Conservation (phyloP, 768 basidiomycete species). For the Tylopilus subfusipes region DNA sequence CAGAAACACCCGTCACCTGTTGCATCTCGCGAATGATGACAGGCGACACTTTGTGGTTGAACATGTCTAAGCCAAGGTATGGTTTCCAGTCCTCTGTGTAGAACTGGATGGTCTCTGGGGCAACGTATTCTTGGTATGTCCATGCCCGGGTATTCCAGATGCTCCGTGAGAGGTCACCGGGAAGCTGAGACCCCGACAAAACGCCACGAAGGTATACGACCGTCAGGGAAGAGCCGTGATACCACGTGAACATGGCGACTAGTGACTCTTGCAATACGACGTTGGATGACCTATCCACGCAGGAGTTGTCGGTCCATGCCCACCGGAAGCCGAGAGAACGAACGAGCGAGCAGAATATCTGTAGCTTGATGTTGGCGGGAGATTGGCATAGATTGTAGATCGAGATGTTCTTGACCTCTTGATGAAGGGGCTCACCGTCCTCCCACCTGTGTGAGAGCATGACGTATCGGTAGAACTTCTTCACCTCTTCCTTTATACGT, state of each 20-base stretch:
- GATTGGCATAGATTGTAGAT: background rate
- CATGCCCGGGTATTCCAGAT: slow-evolving; percentile 18
- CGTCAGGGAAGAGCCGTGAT: background rate
- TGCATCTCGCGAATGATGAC: slow-evolving; percentile 2
- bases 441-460: background rate
- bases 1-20: background rate
- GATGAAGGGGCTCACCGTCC: background rate
- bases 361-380: background rate
- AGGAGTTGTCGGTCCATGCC: background rate
- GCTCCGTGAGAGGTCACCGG: background rate
- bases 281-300: background rate
- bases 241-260: background rate
- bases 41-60: slow-evolving; percentile 7
- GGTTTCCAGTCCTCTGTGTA: slow-evolving; percentile 10
- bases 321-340: background rate
- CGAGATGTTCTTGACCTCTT: background rate
- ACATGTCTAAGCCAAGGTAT: background rate
- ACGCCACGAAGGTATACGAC: background rate
- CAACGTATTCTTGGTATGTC: slow-evolving; percentile 9
- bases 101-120: slow-evolving; percentile 7
- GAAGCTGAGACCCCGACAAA: background rate
- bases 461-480: background rate
- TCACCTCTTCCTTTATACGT: background rate
- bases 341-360: background rate
- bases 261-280: background rate